Evolutionary conservation across 345 rosid genomes (phyloP), one percentile per base, ranked within the genome.

Genomic region (Capsella bursapastoris): DNA sequence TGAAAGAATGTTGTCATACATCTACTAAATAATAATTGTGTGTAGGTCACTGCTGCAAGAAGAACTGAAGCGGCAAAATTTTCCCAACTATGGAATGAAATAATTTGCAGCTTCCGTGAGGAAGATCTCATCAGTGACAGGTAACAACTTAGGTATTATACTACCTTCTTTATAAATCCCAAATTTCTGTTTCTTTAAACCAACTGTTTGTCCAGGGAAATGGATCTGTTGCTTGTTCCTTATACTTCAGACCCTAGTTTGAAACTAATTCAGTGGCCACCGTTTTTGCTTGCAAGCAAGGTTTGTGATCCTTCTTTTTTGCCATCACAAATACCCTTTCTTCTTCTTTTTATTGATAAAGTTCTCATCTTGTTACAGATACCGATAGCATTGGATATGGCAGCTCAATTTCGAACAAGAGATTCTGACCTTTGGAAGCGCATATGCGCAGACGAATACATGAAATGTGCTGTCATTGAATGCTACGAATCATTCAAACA

Each of bases 21-120:
- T 51, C 45, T 65, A 75, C 64, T 38, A 29, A 50, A 66, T 60
- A 40, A 62, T 78, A 51, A 69, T 32, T 74, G 16, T 79, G 57
- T 49, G 63, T 72, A 94, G 98, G 96, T 86, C 79, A 80, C 96
- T 29, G 92, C 96, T 65, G 85, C 86, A 80, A 87, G 79, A 82
- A 92, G 99, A 88, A 92, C 88, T 75, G 97, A 95, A 86, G 99
- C 97, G 64, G 99, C 99, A 22, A 95, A 90, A 85, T 95, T 95
- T 80, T 93, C 97, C 64, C 99, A 95, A 80, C 81, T 95, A 55
- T 92, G 97, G 99, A 95, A 95, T 86, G 97, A 95, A 87, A 85
- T 95, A 8, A 90, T 95, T 57, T 85, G 88, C 72, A 79, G 96
- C 79, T 95, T 92, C 81, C 99, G 97, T n/a, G 99, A 95, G 82